Evolutionary conservation across 2,329 filamentous ascomycete species (phyloP).

Genomic region (Aspergillus floridensis): DNA sequence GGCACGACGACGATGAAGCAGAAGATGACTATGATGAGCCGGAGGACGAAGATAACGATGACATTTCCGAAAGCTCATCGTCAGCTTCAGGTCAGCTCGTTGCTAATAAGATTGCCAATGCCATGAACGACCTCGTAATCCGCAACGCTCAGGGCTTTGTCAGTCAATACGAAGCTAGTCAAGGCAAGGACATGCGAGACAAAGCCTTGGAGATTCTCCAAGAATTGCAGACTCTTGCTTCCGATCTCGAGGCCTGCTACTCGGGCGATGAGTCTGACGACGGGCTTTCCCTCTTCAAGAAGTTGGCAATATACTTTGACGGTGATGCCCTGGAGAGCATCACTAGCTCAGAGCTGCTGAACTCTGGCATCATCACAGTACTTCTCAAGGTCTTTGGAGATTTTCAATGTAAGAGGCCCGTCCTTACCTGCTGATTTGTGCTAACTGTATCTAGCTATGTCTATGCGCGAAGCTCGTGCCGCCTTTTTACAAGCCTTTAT

Average conservation of each 20-base stretch:
- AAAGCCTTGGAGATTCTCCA: conserved; percentile 75
- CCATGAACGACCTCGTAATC: conserved; percentile 70
- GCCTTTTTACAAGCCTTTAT: conserved; percentile 92
- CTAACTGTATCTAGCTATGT: conserved; percentile 14
- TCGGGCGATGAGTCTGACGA: conserved; percentile 41
- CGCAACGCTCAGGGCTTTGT: conserved; percentile 79
- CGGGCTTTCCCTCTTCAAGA: conserved; percentile 68
- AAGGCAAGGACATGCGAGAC: conserved; percentile 69
- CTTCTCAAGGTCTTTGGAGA: conserved; percentile 80
- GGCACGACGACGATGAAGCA: conserved; percentile 53
- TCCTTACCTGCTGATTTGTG: neutral
- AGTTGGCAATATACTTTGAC: conserved; percentile 80
- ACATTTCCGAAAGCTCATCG: conserved; percentile 64
- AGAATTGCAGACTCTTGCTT: conserved; percentile 68
- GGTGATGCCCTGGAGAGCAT: conserved; percentile 86
- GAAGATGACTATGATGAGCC: conserved; percentile 52
- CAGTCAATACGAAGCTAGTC: conserved; percentile 74
- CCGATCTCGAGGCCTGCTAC: conserved; percentile 71
- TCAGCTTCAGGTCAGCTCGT: conserved; percentile 46
- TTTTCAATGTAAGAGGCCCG: conserved; percentile 47
- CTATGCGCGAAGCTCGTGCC: conserved; percentile 61
- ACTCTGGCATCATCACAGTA: conserved; percentile 82
- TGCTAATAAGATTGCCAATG: conserved; percentile 41
- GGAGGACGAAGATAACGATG: conserved; percentile 49
- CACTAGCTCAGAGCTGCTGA: conserved; percentile 90